Conservation (phyloP, 495 filamentous ascomycete species). For the Hypoxylon lienhwacheense region DNA sequence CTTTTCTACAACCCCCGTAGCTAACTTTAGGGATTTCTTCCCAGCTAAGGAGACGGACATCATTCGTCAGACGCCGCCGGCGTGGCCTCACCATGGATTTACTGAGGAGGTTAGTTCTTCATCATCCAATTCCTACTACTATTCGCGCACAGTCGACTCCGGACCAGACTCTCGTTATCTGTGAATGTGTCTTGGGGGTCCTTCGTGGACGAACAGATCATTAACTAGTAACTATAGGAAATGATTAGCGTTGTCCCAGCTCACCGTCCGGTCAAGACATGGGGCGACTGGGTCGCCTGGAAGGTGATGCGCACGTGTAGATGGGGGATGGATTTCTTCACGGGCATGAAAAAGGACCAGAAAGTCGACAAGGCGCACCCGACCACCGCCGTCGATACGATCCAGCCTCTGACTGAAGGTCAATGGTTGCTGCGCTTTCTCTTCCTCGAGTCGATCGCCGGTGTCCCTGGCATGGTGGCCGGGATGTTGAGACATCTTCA, state of each 20-base stretch:
- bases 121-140: neutral
- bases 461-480: slow-evolving; percentile 95
- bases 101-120: slow-evolving; percentile 45
- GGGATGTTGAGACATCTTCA: slow-evolving; percentile 90
- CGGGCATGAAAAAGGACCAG: slow-evolving; percentile 48
- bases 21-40: slow-evolving; percentile 50
- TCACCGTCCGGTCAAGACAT: slow-evolving; percentile 43
- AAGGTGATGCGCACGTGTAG: slow-evolving; percentile 45
- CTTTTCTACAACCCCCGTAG: slow-evolving; percentile 48
- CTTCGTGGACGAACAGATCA: too few relatives aligned
- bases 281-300: slow-evolving; percentile 51
- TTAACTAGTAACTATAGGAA: slow-evolving; percentile 35
- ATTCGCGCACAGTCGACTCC: too few relatives aligned
- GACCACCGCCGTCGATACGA: slow-evolving; percentile 46
- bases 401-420: slow-evolving; percentile 50
- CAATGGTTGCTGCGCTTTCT: slow-evolving; percentile 75
- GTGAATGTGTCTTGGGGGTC: too few relatives aligned
- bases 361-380: slow-evolving; percentile 51
- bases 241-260: slow-evolving; percentile 47
- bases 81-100: slow-evolving; percentile 71
- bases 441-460: slow-evolving; percentile 93
- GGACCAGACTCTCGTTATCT: too few relatives aligned
- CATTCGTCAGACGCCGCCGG: slow-evolving; percentile 55
- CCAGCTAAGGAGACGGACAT: slow-evolving; percentile 49
- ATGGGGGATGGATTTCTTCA: slow-evolving; percentile 52